Evolutionary conservation across 352 stramenopile species (phyloP), one percentile per base, ranked within the genome.

Genomic region (Pythium brachiatum): DNA sequence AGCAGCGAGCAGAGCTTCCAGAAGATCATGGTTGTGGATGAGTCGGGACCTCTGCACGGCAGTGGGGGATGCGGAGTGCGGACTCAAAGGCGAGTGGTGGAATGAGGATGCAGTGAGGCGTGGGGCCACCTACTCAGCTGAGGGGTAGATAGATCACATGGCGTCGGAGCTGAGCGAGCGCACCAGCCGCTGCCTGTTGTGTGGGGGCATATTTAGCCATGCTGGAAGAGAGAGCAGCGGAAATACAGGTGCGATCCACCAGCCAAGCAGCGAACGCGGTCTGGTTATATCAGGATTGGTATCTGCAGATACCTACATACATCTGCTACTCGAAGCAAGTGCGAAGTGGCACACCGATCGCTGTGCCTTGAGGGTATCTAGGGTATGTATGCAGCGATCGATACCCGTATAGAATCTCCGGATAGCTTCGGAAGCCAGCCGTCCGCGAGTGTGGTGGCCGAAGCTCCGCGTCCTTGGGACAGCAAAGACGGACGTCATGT

Each of bases 1-100:
- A 52, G 25, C 23, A 52, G 44, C 23, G 44, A 52, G 44, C 44
- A 52, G 0, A 52, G 44, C 23, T 36, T 52, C 44, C 44, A 52
- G 44, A 52, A 34, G 25, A 52, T 52, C 44, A 52, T 52, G 44
- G 20, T 21, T 7, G 20, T 13, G 44, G 23, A 29, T 16, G 21
- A 7, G 7, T 48, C 41, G 6, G 12, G 7, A n/a, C 1, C 31
- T 43, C 18, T 12, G 13, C 5, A n/a, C 36, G 4, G 12, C 7
- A 16, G 25, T 4, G 25, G 12, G 7, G 25, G 23, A 52, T 21
- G 3, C 1, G 44, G 44, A 34, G 16, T 52, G 21, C 9, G 44
- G 21, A 52, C 44, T 52, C 44, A 23, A 20, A 13, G 23, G 44
- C 44, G 44, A 52, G 23, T 52, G 21, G 44, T 21, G 7, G 44